These are phyloP conservation scores for Rhizopogon vesiculosus DNA, from an alignment of 768 basidiomycete species.

Conservation along the genomic window DNA sequence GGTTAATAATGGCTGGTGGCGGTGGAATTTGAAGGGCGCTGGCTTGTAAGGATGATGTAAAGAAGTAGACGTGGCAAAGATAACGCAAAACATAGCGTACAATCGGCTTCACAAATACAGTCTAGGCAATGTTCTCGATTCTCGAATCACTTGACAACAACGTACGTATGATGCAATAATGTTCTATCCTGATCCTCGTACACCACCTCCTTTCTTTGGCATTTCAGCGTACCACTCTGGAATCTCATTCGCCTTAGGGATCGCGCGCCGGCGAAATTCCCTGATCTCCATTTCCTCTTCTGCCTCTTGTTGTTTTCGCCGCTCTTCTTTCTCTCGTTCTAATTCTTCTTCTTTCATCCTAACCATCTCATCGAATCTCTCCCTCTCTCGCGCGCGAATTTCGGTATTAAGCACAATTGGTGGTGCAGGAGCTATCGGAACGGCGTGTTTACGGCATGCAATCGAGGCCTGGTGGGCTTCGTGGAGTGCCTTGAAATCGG, in stretches of 20 bases:
- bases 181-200: constrained; percentile 9
- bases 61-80: constrained; percentile 11
- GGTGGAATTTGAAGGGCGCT: not conserved
- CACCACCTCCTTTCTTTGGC: constrained; percentile 47
- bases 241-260: constrained; percentile 67
- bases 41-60: constrained; percentile 6
- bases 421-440: constrained; percentile 40
- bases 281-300: constrained; percentile 57
- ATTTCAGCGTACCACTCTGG: constrained; percentile 75
- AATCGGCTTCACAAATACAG: constrained; percentile 9
- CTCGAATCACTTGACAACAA: constrained; percentile 8
- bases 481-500: constrained; percentile 54
- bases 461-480: constrained; percentile 35
- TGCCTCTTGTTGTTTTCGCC: constrained; percentile 40
- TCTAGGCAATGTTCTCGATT: constrained; percentile 2
- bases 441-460: constrained; percentile 40
- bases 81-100: constrained; percentile 13
- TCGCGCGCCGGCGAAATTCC: constrained; percentile 56
- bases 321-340: constrained; percentile 42
- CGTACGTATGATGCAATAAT: not conserved
- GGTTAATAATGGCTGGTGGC: not conserved
- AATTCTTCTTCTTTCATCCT: constrained; percentile 53
- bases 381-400: constrained; percentile 54
- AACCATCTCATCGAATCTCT: constrained; percentile 56
- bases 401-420: constrained; percentile 50